Evolutionary conservation across 2,329 filamentous ascomycete species (phyloP).

Genomic region (Aulographum hederae): DNA sequence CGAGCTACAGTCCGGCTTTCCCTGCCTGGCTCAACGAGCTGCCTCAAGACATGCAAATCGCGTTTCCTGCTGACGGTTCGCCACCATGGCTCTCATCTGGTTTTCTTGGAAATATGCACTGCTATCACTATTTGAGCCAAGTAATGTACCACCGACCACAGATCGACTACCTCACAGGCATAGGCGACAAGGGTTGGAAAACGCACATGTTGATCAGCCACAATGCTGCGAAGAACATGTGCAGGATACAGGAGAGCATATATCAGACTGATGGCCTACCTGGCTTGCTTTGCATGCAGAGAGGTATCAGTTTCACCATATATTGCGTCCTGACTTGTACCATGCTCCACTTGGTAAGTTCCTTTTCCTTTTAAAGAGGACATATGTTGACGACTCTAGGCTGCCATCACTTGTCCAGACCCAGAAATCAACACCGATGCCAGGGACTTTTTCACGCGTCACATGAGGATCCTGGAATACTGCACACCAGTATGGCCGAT

Average conservation of each 20-base stretch:
- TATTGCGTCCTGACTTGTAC: conserved; percentile 83
- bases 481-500: conserved; percentile 72
- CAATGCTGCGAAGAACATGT: conserved; percentile 66
- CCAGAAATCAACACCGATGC: conserved; percentile 73
- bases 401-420: conserved; percentile 84
- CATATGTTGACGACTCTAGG: conserved; percentile 30
- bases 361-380: conserved; percentile 1
- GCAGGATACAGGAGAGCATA: conserved; percentile 71
- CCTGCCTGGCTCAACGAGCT: conserved; percentile 63
- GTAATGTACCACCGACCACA: conserved; percentile 83
- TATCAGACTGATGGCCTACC: conserved; percentile 57
- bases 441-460: conserved; percentile 73
- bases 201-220: conserved; percentile 77
- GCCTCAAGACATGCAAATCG: conserved; percentile 59
- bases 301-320: conserved; percentile 90
- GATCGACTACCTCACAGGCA: conserved; percentile 54
- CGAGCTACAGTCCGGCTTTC: no score
- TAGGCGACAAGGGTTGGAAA: conserved; percentile 67
- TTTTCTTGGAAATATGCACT: conserved; percentile 76
- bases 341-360: conserved; percentile 74
- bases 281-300: conserved; percentile 78
- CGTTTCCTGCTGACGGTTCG: conserved; percentile 60
- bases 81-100: conserved; percentile 73
- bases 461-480: conserved; percentile 84
- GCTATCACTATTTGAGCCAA: conserved; percentile 69